Evolutionary conservation across 805 yeast genomes (phyloP), one percentile per base, ranked within the genome.

Genomic region (Saccharomycopsis synnaedendra): DNA sequence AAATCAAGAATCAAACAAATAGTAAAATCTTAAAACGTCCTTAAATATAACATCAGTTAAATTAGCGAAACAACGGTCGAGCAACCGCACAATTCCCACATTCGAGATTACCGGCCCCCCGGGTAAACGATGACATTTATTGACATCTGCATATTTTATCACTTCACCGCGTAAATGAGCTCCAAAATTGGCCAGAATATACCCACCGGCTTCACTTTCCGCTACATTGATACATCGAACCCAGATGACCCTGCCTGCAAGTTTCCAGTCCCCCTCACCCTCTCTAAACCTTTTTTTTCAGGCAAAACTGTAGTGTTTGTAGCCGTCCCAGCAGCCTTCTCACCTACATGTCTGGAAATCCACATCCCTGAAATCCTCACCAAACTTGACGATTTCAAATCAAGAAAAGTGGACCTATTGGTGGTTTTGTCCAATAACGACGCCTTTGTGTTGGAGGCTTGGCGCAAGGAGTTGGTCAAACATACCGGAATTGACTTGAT

Each of bases 281-380:
- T 50, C 7, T 33, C 36, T 28, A 10, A 27, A 5, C 29, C 41
- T 8, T 48, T 50, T 10, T 11, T 48, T 19, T n/a, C 30, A 10
- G 11, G 28, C 58, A 76, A 78, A 68, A 78, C 71, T 57, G 76
- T 81, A 33, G 77, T 84, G 40, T 68, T 85, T 56, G 85, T 86
- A 33, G 72, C 83, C 50, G 88, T 85, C 34, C 93, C 94, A 53
- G 94, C 89, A 53, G 93, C 95, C 7, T 85, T 84, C 71, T 84
- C 95, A 31, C 94, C 90, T 48, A 78, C 90, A 5, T 84, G 93
- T 64, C 72, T 84, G 43, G 76, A 72, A 44, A 70, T 75, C 57
- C 93, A 83, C 64, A 72, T 83, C 51, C 90, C 90, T 48, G 85
- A 80, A 29, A 82, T 67, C 67, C 62, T 82, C 49, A 59, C 66